phyloP scores from a whole-genome alignment of 192 early-diverging fungal species.

The Cladochytrium replicatum region DNA sequence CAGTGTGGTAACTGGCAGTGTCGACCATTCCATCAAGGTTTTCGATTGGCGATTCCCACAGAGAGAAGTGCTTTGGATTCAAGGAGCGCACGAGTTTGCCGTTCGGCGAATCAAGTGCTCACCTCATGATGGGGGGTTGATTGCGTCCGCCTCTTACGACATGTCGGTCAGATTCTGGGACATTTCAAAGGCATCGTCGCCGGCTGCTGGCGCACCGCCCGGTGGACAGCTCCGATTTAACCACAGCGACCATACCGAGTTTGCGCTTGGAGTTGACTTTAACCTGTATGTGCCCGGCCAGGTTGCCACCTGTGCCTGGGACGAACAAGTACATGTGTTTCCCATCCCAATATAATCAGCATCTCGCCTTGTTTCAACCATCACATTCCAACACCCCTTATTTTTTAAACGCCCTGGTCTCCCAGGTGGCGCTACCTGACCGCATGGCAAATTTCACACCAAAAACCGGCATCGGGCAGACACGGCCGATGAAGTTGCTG shows the following conservation, averaged over 20 bases:
- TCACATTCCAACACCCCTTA: no score
- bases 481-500: no score
- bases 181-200: constrained; percentile 25
- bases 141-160: constrained; percentile 85
- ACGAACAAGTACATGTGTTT: constrained; percentile 63
- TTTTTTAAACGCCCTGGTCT: no score
- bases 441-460: no score
- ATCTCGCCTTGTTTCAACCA: no score
- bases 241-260: constrained; percentile 85
- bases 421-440: no score
- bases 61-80: constrained; percentile 59
- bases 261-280: constrained; percentile 93
- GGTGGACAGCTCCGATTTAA: no score
- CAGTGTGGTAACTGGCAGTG: constrained; percentile 76
- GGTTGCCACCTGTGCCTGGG: constrained; percentile 94
- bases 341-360: constrained; percentile 6
- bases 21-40: constrained; percentile 78
- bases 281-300: constrained; percentile 77
- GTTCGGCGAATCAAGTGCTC: constrained; percentile 86
- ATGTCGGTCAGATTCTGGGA: constrained; percentile 97
- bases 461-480: no score
- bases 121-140: constrained; percentile 71
- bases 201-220: no score
- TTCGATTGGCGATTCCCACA: constrained; percentile 83
- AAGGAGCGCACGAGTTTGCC: constrained; percentile 89